phyloP scores from a whole-genome alignment of 164 flowering plant genomes.

The Stephania yunnanensis region DNA sequence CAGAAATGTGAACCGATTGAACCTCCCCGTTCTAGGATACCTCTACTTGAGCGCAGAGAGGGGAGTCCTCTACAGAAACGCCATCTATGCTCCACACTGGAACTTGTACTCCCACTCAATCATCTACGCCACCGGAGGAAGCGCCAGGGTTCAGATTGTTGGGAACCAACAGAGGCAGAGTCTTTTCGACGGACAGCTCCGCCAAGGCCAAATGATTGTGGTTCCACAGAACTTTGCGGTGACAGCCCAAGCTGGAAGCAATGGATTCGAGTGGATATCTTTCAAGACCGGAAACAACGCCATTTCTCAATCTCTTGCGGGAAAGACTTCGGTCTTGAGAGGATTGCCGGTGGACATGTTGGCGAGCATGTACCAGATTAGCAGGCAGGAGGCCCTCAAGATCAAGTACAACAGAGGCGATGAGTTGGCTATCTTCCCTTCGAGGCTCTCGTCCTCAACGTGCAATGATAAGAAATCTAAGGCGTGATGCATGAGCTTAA shows the following conservation, averaged over 20 bases:
- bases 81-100: constrained; percentile 52
- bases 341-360: constrained; percentile 34
- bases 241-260: constrained; percentile 25
- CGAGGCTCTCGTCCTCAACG: too few relatives aligned
- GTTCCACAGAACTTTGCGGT: constrained; percentile 39
- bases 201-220: constrained; percentile 31
- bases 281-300: constrained; percentile 32
- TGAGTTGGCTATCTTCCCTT: constrained; percentile 20
- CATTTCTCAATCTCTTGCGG: constrained; percentile 25
- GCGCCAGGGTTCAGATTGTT: constrained; percentile 33
- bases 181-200: constrained; percentile 29
- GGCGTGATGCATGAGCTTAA: too few relatives aligned
- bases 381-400: constrained; percentile 24
- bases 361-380: constrained; percentile 26
- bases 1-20: constrained; percentile 45
- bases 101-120: constrained; percentile 47
- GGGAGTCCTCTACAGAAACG: constrained; percentile 50
- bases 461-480: too few relatives aligned
- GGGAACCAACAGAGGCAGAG: constrained; percentile 15
- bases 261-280: constrained; percentile 35
- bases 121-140: constrained; percentile 42
- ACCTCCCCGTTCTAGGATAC: constrained; percentile 45
- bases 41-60: constrained; percentile 48
- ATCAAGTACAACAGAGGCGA: constrained; percentile 28
- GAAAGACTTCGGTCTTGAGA: constrained; percentile 32